These are phyloP conservation scores for Moricandia moricandioides DNA, from an alignment of 345 rosid genomes.

Conservation along the genomic window DNA sequence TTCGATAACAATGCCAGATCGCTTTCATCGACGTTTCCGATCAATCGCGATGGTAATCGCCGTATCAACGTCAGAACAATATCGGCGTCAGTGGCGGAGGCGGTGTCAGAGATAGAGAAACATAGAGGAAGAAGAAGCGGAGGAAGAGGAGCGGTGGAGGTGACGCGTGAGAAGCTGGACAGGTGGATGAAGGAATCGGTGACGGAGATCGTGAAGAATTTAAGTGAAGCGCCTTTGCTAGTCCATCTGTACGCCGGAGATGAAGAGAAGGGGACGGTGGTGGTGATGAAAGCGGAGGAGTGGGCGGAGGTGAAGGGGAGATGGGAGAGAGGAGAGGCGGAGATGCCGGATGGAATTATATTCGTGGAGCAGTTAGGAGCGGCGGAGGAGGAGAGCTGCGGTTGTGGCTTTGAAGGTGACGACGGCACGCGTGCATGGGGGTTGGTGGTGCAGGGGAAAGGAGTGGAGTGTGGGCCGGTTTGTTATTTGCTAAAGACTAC, in stretches of 20 bases:
- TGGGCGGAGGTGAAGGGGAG: slow-evolving; percentile 30
- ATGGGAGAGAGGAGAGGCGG: slow-evolving; percentile 40
- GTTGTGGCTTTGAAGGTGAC: slow-evolving; percentile 52
- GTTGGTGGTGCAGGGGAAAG: slow-evolving; percentile 72
- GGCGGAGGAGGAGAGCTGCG: slow-evolving; percentile 36
- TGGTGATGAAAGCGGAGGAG: slow-evolving; percentile 39
- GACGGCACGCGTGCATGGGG: slow-evolving; percentile 65
- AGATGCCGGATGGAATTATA: slow-evolving; percentile 37
- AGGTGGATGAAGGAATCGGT: slow-evolving; percentile 39
- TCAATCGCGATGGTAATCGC: background rate
- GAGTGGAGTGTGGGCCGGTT: slow-evolving; percentile 46
- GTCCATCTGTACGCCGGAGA: slow-evolving; percentile 24
- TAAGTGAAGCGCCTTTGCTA: slow-evolving; percentile 32
- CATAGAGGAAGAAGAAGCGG: slow-evolving; percentile 12
- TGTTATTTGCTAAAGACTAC: slow-evolving; percentile 75
- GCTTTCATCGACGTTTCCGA: slow-evolving; percentile 21
- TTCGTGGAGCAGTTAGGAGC: slow-evolving; percentile 32
- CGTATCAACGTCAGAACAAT: slow-evolving; percentile 21
- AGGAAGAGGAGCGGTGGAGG: slow-evolving; percentile 16
- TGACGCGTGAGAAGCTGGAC: slow-evolving; percentile 32
- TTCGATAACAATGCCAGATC: slow-evolving; percentile 24
- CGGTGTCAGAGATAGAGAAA: slow-evolving; percentile 25
- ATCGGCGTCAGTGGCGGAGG: slow-evolving; percentile 29
- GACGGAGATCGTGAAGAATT: slow-evolving; percentile 34
- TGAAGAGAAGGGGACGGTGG: slow-evolving; percentile 24